Evolutionary conservation across 306 rosid species (phyloP).

Genomic region (Medicago arabica): DNA sequence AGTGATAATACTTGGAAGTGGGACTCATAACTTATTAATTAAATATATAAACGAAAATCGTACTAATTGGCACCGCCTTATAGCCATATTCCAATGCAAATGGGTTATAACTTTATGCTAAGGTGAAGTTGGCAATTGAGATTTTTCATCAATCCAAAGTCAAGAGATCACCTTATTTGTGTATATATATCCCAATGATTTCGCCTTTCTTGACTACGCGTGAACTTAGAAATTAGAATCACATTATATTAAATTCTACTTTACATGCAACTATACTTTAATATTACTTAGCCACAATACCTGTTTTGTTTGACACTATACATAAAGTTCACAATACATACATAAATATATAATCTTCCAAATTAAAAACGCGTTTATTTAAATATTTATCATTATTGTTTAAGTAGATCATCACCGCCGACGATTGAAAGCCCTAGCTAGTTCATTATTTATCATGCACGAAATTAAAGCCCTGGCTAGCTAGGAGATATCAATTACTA

Average conservation of each 20-base stretch:
- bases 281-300: conserved; percentile 21
- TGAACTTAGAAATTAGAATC: conserved; percentile 46
- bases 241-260: conserved; percentile 43
- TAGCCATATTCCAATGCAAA: conserved; percentile 50
- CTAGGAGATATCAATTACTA: not conserved
- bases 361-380: conserved; percentile 42
- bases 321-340: conserved; percentile 19
- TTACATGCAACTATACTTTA: conserved; percentile 43
- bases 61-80: conserved; percentile 55
- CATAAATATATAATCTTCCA: not conserved
- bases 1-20: conserved; percentile 9
- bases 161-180: conserved; percentile 15
- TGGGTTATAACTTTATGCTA: conserved; percentile 48
- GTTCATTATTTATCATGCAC: conserved; percentile 3
- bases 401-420: conserved; percentile 32
- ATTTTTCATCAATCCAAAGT: conserved; percentile 40
- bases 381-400: not conserved
- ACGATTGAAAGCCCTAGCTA: conserved; percentile 19
- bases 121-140: conserved; percentile 41
- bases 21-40: conserved; percentile 22
- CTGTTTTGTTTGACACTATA: conserved; percentile 16
- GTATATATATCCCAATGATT: conserved; percentile 31
- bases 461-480: conserved; percentile 26
- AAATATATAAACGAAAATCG: conserved; percentile 10
- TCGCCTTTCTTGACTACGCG: conserved; percentile 60